phyloP scores from a whole-genome alignment of 2,329 filamentous ascomycete species.

The Ophiostoma sp. region DNA sequence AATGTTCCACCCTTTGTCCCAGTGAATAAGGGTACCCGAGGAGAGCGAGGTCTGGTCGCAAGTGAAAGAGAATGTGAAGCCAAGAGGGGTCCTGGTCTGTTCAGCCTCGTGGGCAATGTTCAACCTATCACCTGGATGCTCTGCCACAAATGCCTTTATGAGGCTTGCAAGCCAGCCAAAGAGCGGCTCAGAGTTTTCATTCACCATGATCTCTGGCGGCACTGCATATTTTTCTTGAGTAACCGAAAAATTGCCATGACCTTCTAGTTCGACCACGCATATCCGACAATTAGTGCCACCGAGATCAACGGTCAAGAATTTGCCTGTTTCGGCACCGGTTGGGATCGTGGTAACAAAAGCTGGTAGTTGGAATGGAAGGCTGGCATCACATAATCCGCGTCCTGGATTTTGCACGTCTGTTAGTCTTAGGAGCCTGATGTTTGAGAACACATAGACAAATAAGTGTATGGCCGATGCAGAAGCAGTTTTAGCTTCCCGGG shows the following conservation, averaged over 20 bases:
- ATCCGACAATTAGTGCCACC: conserved; percentile 97
- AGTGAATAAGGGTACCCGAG: conserved; percentile 84
- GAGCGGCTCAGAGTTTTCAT: conserved; percentile 75
- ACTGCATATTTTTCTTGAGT: conserved; percentile 89
- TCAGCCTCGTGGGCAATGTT: conserved; percentile 52
- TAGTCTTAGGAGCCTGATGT: not conserved
- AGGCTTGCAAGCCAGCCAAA: conserved; percentile 90
- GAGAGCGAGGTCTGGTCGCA: conserved; percentile 91
- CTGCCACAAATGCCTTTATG: conserved; percentile 77
- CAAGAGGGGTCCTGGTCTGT: conserved; percentile 59
- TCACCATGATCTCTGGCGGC: conserved; percentile 81
- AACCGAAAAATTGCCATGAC: conserved; percentile 88
- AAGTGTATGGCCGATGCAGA: not conserved
- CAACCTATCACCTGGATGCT: conserved; percentile 30
- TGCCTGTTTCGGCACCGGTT: conserved; percentile 92
- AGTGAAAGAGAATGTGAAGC: conserved; percentile 97
- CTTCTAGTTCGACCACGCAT: conserved; percentile 86
- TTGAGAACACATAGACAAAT: not conserved
- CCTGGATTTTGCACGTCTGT: not conserved
- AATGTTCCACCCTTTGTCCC: conserved; percentile 98
- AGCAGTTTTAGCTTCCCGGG: no score
- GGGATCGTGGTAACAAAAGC: conserved; percentile 92
- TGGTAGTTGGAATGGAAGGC: conserved; percentile 63
- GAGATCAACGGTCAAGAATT: conserved; percentile 92
- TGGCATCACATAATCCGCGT: not conserved